These are phyloP conservation scores for Aspergillus felis DNA, from an alignment of 2,329 filamentous ascomycete genomes.

Conservation along the genomic window DNA sequence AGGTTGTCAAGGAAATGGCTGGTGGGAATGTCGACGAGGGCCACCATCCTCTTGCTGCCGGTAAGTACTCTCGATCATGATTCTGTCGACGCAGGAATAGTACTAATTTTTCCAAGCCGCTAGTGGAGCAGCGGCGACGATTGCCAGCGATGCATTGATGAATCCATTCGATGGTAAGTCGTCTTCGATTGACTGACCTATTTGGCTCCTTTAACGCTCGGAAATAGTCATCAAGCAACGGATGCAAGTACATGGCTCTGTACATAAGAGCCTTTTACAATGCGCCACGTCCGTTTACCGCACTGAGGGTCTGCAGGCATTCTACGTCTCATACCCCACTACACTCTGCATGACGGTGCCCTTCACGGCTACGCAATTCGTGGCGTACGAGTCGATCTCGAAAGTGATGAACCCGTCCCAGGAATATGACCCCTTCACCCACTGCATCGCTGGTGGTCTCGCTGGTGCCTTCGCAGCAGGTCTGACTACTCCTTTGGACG, in stretches of 20 bases:
- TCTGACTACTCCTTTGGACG: conserved; percentile 92
- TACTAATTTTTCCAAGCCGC: conserved; percentile 60
- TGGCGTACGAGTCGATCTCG: conserved; percentile 94
- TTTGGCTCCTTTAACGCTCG: conserved; percentile 5
- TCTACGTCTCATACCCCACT: conserved; percentile 98
- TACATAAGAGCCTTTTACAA: conserved; percentile 78
- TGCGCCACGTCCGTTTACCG: conserved; percentile 86
- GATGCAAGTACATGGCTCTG: conserved; percentile 97
- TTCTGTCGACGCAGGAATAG: not conserved
- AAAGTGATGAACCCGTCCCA: conserved; percentile 82
- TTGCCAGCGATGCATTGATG: conserved; percentile 97
- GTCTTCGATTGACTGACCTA: not conserved
- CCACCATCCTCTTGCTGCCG: conserved; percentile 89
- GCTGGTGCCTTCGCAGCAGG: conserved; percentile 92
- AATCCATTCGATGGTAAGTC: conserved; percentile 92
- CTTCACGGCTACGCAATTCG: conserved; percentile 94
- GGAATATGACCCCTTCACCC: conserved; percentile 83
- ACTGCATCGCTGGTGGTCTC: conserved; percentile 87
- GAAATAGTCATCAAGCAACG: conserved; percentile 91
- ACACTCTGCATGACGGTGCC: conserved; percentile 98
- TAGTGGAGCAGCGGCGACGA: conserved; percentile 90
- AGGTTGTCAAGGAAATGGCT: conserved; percentile 92
- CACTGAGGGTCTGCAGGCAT: conserved; percentile 82
- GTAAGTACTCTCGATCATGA: conserved; percentile 48
- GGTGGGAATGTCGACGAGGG: conserved; percentile 80